phyloP scores from a whole-genome alignment of 371 early-diverging fungal genomes.

The Mucor sp. region DNA sequence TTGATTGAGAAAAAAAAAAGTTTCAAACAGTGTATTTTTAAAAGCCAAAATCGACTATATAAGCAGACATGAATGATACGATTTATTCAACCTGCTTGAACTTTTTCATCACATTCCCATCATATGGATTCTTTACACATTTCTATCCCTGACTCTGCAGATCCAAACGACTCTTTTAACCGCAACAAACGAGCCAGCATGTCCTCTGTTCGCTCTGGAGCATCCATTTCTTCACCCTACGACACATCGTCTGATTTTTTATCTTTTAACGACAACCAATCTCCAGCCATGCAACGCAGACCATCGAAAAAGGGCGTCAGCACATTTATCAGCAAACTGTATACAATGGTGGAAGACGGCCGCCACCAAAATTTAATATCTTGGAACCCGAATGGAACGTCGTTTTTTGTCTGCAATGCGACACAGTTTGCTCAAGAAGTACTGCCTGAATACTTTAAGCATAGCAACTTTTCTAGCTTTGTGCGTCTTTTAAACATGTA shows the following conservation, averaged over 20 bases:
- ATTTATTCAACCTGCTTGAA: background rate
- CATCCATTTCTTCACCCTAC: slow-evolving; percentile 10
- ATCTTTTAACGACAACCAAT: slow-evolving; percentile 10
- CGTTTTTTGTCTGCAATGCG: slow-evolving; percentile 88
- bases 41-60: background rate
- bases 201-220: slow-evolving; percentile 14
- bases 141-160: slow-evolving; percentile 4
- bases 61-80: background rate
- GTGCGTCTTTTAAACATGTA: slow-evolving; percentile 73
- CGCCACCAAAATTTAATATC: slow-evolving; percentile 73
- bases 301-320: slow-evolving; percentile 23
- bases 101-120: background rate
- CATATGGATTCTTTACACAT: slow-evolving; percentile 13
- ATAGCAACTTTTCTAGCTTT: slow-evolving; percentile 41
- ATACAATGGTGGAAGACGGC: slow-evolving; percentile 72
- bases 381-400: slow-evolving; percentile 81
- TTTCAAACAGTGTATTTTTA: background rate
- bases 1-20: background rate
- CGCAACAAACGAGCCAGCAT: slow-evolving; percentile 13
- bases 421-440: slow-evolving; percentile 81
- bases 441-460: slow-evolving; percentile 79
- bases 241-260: slow-evolving; percentile 12
- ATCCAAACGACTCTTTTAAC: slow-evolving; percentile 3
- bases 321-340: slow-evolving; percentile 22
- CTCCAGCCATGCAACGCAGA: background rate